phyloP scores from a whole-genome alignment of 345 rosid genomes.

The Reutealis trisperma region DNA sequence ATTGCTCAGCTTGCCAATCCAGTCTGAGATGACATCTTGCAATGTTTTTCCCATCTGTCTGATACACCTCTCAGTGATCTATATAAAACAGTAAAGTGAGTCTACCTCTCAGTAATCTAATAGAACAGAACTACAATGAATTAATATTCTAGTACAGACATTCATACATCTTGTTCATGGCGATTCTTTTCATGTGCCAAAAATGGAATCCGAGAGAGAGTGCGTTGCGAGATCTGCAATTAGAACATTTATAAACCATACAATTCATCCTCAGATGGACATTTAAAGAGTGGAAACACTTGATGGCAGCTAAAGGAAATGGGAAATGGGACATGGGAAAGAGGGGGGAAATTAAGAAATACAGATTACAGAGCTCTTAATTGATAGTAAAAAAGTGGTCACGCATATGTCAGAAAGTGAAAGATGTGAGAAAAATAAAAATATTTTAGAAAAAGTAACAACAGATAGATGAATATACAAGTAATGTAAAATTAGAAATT shows the following conservation, averaged over 20 bases:
- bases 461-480: too few species aligned
- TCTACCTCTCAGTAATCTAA: background rate
- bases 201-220: constrained; percentile 61
- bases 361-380: too few species aligned
- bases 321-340: too few species aligned
- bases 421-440: too few species aligned
- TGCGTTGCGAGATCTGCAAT: constrained; percentile 62
- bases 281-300: background rate
- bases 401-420: too few species aligned
- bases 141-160: background rate
- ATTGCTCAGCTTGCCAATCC: constrained; percentile 58
- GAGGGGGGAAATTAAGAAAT: too few species aligned
- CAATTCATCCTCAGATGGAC: background rate
- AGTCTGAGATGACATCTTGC: constrained; percentile 68
- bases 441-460: too few species aligned
- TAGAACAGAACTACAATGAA: background rate
- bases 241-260: background rate
- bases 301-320: too few species aligned
- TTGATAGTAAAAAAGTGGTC: too few species aligned
- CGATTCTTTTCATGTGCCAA: constrained; percentile 72
- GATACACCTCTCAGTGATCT: constrained; percentile 83
- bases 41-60: constrained; percentile 59
- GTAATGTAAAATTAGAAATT: too few species aligned
- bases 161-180: constrained; percentile 81
- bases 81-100: constrained; percentile 15